Conservation (phyloP, 2,329 filamentous ascomycete species). For the Alternaria brassicae region DNA sequence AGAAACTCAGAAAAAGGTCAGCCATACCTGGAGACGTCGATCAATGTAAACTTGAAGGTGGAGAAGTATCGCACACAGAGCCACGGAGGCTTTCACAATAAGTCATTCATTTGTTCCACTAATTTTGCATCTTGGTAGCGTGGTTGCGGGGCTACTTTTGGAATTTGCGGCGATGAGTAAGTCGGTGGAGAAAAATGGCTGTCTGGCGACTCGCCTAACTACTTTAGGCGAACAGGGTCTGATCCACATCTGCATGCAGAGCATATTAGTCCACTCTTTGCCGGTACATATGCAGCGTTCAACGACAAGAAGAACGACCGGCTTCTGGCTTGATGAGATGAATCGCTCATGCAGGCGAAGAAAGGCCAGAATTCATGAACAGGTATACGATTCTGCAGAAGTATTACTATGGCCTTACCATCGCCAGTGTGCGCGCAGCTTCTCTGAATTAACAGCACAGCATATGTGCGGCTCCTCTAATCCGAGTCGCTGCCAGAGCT, state of each 20-base stretch:
- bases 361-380: background rate
- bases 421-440: background rate
- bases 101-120: constrained; percentile 1
- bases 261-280: background rate
- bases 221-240: constrained; percentile 21
- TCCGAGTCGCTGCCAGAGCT: constrained; percentile 49
- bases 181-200: constrained; percentile 40
- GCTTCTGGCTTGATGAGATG: background rate
- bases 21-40: constrained; percentile 41
- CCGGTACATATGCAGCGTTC: background rate
- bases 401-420: background rate
- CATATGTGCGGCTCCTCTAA: constrained; percentile 18
- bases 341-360: background rate
- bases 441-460: background rate
- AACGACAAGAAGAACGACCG: background rate
- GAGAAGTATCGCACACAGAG: background rate
- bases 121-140: constrained; percentile 16
- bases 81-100: background rate
- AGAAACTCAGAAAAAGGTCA: constrained; percentile 53
- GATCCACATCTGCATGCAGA: background rate
- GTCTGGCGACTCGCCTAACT: constrained; percentile 30
- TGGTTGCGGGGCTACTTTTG: constrained; percentile 29
- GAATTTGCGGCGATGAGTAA: constrained; percentile 40
- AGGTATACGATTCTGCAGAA: background rate
- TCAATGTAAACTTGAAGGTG: background rate